Evolutionary conservation across 2,329 filamentous ascomycete genomes (phyloP).

Genomic region (Arthrocladium fulminans): DNA sequence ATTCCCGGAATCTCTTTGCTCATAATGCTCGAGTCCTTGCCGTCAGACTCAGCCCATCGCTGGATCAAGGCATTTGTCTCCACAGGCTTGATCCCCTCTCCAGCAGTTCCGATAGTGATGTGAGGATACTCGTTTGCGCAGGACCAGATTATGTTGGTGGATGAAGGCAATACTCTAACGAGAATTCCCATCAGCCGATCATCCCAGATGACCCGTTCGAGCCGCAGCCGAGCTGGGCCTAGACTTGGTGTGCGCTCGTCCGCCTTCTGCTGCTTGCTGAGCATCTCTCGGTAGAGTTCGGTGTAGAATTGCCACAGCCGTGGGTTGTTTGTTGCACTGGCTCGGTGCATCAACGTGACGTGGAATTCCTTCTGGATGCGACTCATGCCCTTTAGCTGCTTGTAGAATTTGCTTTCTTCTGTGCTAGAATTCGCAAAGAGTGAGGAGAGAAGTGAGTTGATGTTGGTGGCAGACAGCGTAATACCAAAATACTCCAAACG

Average conservation of each 20-base stretch:
- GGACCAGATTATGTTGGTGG: conserved; percentile 48
- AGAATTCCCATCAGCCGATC: conserved; percentile 84
- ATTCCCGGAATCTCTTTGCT: conserved; percentile 48
- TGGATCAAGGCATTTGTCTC: conserved; percentile 83
- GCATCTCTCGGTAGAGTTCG: conserved; percentile 42
- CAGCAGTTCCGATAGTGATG: conserved; percentile 78
- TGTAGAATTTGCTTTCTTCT: conserved; percentile 59
- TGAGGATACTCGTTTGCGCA: conserved; percentile 74
- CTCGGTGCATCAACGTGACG: conserved; percentile 84
- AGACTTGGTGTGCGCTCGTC: conserved; percentile 26
- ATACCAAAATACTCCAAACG: conserved; percentile 61
- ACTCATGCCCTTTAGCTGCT: conserved; percentile 60
- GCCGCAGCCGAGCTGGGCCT: conserved; percentile 38
- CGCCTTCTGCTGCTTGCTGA: conserved; percentile 23
- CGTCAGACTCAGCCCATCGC: conserved; percentile 57
- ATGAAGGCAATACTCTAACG: conserved; percentile 51
- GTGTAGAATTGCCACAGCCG: conserved; percentile 68
- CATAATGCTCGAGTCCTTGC: conserved; percentile 40
- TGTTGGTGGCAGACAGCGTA: conserved; percentile 42
- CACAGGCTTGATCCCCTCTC: conserved; percentile 69
- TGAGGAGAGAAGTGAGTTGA: conserved; percentile 55
- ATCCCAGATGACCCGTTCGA: conserved; percentile 70
- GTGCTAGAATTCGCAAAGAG: conserved; percentile 54
- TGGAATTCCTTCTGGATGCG: conserved; percentile 83
- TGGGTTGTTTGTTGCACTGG: conserved; percentile 50